Evolutionary conservation across 2,329 filamentous ascomycete species (phyloP), one percentile per base, ranked within the genome.

Genomic region (Aspergillus phoenicis): DNA sequence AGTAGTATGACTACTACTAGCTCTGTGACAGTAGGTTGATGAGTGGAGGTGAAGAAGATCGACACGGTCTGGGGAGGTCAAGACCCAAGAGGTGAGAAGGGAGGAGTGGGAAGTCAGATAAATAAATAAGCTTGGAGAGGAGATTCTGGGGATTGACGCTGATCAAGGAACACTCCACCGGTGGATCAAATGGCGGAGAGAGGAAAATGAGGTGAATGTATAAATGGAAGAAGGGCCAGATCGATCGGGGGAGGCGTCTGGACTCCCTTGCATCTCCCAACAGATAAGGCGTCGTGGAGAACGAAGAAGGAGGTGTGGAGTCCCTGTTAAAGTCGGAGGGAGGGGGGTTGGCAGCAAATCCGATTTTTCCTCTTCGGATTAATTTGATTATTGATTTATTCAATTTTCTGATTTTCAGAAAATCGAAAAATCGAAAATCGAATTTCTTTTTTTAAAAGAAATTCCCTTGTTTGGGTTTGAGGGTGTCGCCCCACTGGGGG

Each of bases 261-360:
- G 66, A 68, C 66, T 68, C 66, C 66, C 66, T 69, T 69, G 67
- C 67, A 66, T 65, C 36, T 64, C 61, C 66, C 65, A 68, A 65
- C 63, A 62, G 66, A 67, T 68, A 66, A 68, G 66, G 66, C 65
- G 64, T 61, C 59, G 64, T 57, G 65, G 41, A 45, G 41, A 45
- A 45, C 20, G 22, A 45, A 45, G 41, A 43, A 20, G 20, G 41
- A 45, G 41, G 41, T 20, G 20, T 10, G 41, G 41, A 45, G 17
- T 36, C 6, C 26, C 26, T 20, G 20, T 20, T 15, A 17, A 5
- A 17, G 39, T 17, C 15, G 64, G 63, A 10, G 48, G 48, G 48
- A 15, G 53, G 65, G 62, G 60, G 63, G 62, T 49, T 58, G 60
- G 60, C 57, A 52, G 53, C 17, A 48, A 45, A 39, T 39, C 53